Evolutionary conservation across 2,329 filamentous ascomycete species (phyloP).

Genomic region (Trichophaea hybrida): DNA sequence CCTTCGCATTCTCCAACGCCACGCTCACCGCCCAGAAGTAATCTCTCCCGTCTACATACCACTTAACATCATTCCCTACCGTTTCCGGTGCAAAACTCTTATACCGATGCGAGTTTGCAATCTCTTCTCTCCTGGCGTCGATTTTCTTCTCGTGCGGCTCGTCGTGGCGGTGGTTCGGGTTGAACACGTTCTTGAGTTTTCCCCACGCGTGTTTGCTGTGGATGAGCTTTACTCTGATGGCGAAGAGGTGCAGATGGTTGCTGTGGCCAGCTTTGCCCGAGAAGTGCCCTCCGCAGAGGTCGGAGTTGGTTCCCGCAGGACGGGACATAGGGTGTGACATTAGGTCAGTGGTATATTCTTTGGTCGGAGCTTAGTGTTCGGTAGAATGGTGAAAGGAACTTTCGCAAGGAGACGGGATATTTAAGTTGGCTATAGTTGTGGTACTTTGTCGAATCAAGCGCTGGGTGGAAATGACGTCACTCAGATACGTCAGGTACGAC

Average conservation of each 20-base stretch:
- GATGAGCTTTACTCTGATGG: slow-evolving; percentile 37
- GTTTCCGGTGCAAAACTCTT: slow-evolving; percentile 80
- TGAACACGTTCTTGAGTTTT: slow-evolving; percentile 56
- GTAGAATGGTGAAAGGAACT: too few species aligned
- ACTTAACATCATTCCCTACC: slow-evolving; percentile 77
- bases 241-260: slow-evolving; percentile 5
- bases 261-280: background rate
- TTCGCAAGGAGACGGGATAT: too few species aligned
- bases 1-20: slow-evolving; percentile 76
- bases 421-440: too few species aligned
- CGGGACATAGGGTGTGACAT: too few species aligned
- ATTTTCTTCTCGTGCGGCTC: slow-evolving; percentile 77
- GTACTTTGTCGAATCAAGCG: too few species aligned
- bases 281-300: background rate
- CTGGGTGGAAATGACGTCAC: too few species aligned
- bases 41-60: slow-evolving; percentile 91
- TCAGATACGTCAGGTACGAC: too few species aligned
- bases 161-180: slow-evolving; percentile 80
- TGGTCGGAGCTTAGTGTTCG: too few species aligned
- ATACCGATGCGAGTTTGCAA: slow-evolving; percentile 65
- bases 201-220: slow-evolving; percentile 49
- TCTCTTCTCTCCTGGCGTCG: slow-evolving; percentile 61
- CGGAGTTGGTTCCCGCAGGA: background rate
- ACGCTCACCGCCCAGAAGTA: slow-evolving; percentile 92
- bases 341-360: too few species aligned